Conservation (phyloP, 2,329 filamentous ascomycete genomes). For the Xylariales sp. region DNA sequence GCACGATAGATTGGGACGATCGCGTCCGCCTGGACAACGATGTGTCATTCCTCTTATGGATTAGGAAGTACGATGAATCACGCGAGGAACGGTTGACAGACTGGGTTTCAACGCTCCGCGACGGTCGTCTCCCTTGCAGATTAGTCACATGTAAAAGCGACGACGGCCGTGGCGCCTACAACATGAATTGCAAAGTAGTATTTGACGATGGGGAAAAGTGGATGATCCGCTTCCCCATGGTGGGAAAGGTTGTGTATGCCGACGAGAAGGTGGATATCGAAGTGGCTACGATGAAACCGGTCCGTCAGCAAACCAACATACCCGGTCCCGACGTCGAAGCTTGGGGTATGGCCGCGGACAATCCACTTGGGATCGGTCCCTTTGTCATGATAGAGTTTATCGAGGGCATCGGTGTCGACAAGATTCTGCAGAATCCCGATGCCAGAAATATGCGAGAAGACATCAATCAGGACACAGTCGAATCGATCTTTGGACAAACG, state of each 20-base stretch:
- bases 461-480: background rate
- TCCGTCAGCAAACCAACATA: conserved; percentile 13
- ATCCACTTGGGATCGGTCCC: conserved; percentile 14
- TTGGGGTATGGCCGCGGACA: conserved; percentile 13
- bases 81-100: background rate
- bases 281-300: conserved; percentile 12
- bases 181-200: conserved; percentile 2
- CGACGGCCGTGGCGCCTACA: conserved; percentile 5
- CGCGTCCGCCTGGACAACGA: background rate
- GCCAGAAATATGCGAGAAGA: background rate
- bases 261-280: conserved; percentile 15
- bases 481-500: background rate
- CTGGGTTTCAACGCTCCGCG: background rate
- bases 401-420: conserved; percentile 10
- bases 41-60: conserved; percentile 3
- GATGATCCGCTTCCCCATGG: conserved; percentile 13
- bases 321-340: conserved; percentile 14
- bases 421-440: conserved; percentile 10
- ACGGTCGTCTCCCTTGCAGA: conserved; percentile 1
- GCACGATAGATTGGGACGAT: conserved; percentile 1
- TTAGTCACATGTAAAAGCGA: background rate
- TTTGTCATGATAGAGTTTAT: conserved; percentile 14
- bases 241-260: conserved; percentile 8
- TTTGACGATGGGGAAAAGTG: conserved; percentile 12
- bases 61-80: background rate